A percentile compares a stretch with the other conserved stretches of the same genome.
These are phyloP conservation scores for Neofusicoccum kwambonambiense DNA, from an alignment of 2,329 filamentous ascomycete species.

Conservation along the genomic window DNA sequence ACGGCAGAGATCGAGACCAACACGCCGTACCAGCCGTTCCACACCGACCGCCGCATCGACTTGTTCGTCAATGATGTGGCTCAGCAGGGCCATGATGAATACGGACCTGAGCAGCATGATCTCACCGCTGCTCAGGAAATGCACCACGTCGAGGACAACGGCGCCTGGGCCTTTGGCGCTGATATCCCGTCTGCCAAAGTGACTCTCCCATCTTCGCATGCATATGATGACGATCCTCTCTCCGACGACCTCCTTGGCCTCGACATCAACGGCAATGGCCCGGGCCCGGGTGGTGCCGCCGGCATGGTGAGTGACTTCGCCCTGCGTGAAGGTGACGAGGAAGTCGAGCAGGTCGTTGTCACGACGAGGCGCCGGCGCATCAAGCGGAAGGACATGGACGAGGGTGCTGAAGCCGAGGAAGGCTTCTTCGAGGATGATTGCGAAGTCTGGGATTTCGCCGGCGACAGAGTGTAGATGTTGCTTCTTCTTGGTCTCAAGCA, in stretches of 20 bases:
- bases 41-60: slow-evolving; percentile 82
- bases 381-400: slow-evolving; percentile 46
- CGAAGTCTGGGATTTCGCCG: slow-evolving; percentile 84
- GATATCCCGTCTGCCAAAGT: slow-evolving; percentile 17
- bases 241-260: slow-evolving; percentile 49
- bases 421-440: slow-evolving; percentile 91
- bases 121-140: slow-evolving; percentile 19
- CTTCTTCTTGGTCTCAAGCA: not conserved
- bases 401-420: slow-evolving; percentile 58
- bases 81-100: slow-evolving; percentile 30
- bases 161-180: slow-evolving; percentile 55
- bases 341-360: slow-evolving; percentile 76
- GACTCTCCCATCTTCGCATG: slow-evolving; percentile 37
- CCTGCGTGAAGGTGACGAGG: slow-evolving; percentile 54
- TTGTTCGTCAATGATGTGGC: slow-evolving; percentile 56
- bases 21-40: slow-evolving; percentile 92
- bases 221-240: slow-evolving; percentile 31
- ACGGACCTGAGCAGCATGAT: slow-evolving; percentile 28
- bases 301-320: slow-evolving; percentile 42
- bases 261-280: not conserved
- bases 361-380: slow-evolving; percentile 70
- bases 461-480: slow-evolving; percentile 48
- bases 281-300: slow-evolving; percentile 40
- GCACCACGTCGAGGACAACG: slow-evolving; percentile 34
- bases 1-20: slow-evolving; percentile 94